Base-by-base conservation (phyloP, 805 yeast species). In the Starmera amethionina region DNA sequence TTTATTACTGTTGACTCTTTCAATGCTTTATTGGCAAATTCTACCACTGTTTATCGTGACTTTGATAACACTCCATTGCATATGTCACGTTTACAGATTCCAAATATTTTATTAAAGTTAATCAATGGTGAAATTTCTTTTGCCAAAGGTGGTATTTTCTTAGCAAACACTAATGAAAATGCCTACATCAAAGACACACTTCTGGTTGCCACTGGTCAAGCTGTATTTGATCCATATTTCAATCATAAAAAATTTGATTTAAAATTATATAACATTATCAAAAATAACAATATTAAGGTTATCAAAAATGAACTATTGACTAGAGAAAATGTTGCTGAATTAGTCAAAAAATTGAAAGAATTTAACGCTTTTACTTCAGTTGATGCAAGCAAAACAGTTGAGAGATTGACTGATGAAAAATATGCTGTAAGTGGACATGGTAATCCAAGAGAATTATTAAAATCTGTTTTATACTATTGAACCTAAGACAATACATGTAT, bases 1-100 rank as follows among this genome's bases (percentile, higher is more conserved):
- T 64, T 74, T 38, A 65, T 86, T 34, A 70, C 94, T 3, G 68
- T 87, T 34, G 97, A 88, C 58, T 79, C 83, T 54, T 70, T 86
- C 54, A 78, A 85, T 43, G 75, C 79, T 4, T 60, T 85, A 42
- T 57, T 77, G 11, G 72, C 77, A 32, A 52, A 62, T 28, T 69
- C 82, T 7, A 59, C 60, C 39, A 74, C 95, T 8, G 68, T 63
- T 33, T 86, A 88, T 63, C 71, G 73, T 49, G 72, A 79, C 52
- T 59, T 70, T 1, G 64, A 74, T 19, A 77, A 78, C 61, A 57
- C 63, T 33, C 70, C 70, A 9, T 72, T 88, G 41, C 75, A 75
- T 49, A 68, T 79, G 43, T 66, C 69, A 18, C 72, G 80, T 27
- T 69, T 88, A 36, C 88, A 84, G 56, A 52, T 86, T 16, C 78